Base-by-base conservation (phyloP, 345 rosid genomes). In the Populus davidiana region DNA sequence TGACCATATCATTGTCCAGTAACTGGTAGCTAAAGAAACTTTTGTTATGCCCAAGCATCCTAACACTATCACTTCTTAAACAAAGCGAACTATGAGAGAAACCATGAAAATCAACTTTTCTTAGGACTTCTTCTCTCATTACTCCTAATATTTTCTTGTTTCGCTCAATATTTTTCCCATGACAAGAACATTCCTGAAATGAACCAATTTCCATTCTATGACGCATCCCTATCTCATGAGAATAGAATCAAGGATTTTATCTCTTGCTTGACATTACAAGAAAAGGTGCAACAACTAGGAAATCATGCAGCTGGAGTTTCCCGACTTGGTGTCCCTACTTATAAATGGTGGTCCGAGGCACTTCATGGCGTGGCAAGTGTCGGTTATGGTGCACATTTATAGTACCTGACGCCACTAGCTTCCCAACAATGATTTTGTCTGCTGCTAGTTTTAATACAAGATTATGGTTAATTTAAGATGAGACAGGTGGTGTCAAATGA, bases 401-500 rank as follows among this genome's bases (percentile, higher is more conserved):
- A 63, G 56, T 72, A 6, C 69, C 66, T 18, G 69, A 67, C 23
- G 82, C 78, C 62, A 79, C 78, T n/a, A 81, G 80, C 77, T 81
- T 81, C 49, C 83, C 75, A 12, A 70, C 76, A 17, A 63, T 72
- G 38, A 81, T 81, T 25, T 44, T 81, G 64, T 56, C 83, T 27
- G 77, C 77, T 16, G 83, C 83, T 44, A 72, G 70, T 61, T 81
- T 81, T 27, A 78, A 77, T 21, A 56, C 44, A 41, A 72, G 72
- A 14, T 63, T 65, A 12, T 81, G 83, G 80, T 33, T 33, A 3
- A 33, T 35, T 71, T 13, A 74, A 38, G 9, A 81, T 81, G 67
- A 80, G 80, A 8, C 71, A 76, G 88, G 90, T 73, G 1, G 97
- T 90, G 54, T 93, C 94, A 2, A 93, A 90, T 54, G 96, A 94